These are phyloP conservation scores for Aspergillus bertholletiae DNA, from an alignment of 495 filamentous ascomycete genomes.

Conservation along the genomic window DNA sequence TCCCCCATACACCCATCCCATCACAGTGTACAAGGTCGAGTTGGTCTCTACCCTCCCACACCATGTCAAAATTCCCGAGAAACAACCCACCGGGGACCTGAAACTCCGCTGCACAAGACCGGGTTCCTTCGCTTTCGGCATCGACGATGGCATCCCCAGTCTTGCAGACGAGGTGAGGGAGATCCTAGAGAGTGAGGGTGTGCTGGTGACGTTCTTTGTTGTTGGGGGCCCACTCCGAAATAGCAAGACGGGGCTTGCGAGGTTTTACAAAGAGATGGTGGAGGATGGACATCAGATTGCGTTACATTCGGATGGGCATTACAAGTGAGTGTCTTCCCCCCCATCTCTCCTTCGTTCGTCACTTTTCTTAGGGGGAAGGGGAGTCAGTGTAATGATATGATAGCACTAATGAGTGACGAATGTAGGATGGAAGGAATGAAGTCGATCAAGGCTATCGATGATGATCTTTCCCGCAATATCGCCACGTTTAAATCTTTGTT, in stretches of 20 bases:
- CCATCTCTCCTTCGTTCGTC: not conserved
- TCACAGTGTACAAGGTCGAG: slow-evolving; percentile 60
- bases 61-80: slow-evolving; percentile 51
- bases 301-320: slow-evolving; percentile 71
- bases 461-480: slow-evolving; percentile 64
- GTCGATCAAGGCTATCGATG: slow-evolving; percentile 58
- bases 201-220: slow-evolving; percentile 76
- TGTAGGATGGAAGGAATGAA: slow-evolving; percentile 64
- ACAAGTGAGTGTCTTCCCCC: slow-evolving; percentile 38
- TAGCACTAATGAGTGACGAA: too few species aligned
- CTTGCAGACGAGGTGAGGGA: slow-evolving; percentile 61
- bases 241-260: slow-evolving; percentile 54
- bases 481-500: slow-evolving; percentile 52
- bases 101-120: slow-evolving; percentile 65
- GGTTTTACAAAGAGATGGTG: slow-evolving; percentile 63
- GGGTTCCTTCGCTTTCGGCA: slow-evolving; percentile 76
- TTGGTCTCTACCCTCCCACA: slow-evolving; percentile 50
- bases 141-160: slow-evolving; percentile 69
- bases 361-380: not conserved
- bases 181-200: slow-evolving; percentile 57
- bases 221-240: slow-evolving; percentile 66
- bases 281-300: slow-evolving; percentile 69
- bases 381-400: too few species aligned
- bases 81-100: slow-evolving; percentile 59
- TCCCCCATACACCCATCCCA: slow-evolving; percentile 31